Percentiles rank a stretch among this genome's conserved stretches.
These are phyloP conservation scores for Psilocybe azurescens DNA, from an alignment of 768 basidiomycete genomes.

Conservation along the genomic window DNA sequence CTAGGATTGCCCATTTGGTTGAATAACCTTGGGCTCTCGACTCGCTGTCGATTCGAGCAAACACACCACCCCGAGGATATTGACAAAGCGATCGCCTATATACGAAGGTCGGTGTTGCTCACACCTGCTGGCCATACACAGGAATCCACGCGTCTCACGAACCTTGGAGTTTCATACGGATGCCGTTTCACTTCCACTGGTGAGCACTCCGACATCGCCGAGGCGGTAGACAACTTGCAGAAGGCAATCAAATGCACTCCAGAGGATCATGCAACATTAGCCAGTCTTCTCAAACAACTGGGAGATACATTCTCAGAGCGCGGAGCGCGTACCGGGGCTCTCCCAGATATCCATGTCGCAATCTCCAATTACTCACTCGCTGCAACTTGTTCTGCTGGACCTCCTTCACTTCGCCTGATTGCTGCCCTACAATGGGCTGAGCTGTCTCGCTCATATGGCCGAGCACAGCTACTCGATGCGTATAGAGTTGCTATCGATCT, in stretches of 20 bases:
- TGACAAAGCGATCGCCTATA: neutral
- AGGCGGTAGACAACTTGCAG: too few species aligned
- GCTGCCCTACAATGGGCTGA: conserved; percentile 12
- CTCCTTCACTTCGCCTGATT: conserved; percentile 3
- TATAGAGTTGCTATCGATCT: conserved; percentile 20
- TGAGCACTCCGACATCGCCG: too few species aligned
- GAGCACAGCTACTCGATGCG: conserved; percentile 15
- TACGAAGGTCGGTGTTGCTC: neutral
- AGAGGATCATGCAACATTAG: too few species aligned
- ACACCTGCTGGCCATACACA: neutral
- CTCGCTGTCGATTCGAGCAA: neutral
- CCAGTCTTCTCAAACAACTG: too few species aligned
- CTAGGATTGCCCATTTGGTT: conserved; percentile 17
- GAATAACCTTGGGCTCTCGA: conserved; percentile 14
- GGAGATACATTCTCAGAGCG: conserved; percentile 20
- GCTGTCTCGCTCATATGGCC: neutral
- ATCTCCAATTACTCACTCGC: conserved; percentile 4
- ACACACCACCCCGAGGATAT: neutral
- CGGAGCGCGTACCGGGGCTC: conserved; percentile 25
- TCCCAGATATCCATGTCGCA: conserved; percentile 19
- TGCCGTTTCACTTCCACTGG: too few species aligned
- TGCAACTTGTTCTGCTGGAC: neutral
- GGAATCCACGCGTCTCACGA: too few species aligned
- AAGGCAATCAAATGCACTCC: too few species aligned
- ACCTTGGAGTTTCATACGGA: too few species aligned